Base-by-base conservation (phyloP, 78 protist species). In the Mastigamoeba balamuthi region DNA sequence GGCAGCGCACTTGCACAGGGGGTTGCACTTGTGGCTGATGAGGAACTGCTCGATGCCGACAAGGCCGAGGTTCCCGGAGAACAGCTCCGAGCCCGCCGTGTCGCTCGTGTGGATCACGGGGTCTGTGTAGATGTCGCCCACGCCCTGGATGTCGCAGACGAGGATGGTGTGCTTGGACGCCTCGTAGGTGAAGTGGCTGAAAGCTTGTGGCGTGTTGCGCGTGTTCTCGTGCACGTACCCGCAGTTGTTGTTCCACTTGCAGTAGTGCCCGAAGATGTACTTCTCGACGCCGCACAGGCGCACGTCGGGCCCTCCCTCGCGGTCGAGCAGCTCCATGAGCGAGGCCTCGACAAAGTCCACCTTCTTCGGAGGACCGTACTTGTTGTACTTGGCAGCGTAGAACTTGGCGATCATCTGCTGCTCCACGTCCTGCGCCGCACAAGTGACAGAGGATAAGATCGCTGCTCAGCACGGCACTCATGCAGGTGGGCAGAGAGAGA, bases 121-220 rank as follows among this genome's bases (percentile, higher is more conserved):
- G 40, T 93, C 96, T 0, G 96, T 93, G 66, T 91, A 93, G 6
- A 79, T 8, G 66, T 93, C 94, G 29, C 75, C 93, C 0, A 88
- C 94, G 44, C 96, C 96, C 41, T 93, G 96, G 40, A 93, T 88
- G 87, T 93, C 96, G 40, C 75, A 53, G 1, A 93, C 80, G 30
- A 93, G 42, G 25, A 90, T 35, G 37, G 39, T 17, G 33, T 78
- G 78, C 1, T 8, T 36, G 0, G 92, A 81, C 0, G 63, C 76
- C 48, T 82, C 92, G 58, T 78, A 88, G 8, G 96, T 81, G 75
- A 85, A 93, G 80, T 93, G 96, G 27, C 89, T 72, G 36, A 93
- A 93, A 1, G 96, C 92, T 38, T 92, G 95, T 33, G 93, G 95
- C 17, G 95, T 89, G 75, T 74, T 82, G 25, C 91, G 86, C 33